These are phyloP conservation scores for Gossypium raimondii DNA, from an alignment of 345 rosid genomes.

Conservation along the genomic window DNA sequence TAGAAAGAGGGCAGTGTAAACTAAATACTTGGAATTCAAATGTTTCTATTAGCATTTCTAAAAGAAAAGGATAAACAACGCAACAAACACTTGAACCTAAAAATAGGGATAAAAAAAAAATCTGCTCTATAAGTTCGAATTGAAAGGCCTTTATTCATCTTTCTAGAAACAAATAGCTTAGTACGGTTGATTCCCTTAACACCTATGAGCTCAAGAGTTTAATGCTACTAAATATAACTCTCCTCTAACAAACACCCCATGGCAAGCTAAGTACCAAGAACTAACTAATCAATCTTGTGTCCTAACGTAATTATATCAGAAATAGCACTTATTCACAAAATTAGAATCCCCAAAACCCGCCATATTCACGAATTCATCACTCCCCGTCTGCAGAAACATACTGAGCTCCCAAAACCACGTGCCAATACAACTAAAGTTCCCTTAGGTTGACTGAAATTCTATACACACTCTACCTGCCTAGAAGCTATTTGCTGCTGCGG, in stretches of 20 bases:
- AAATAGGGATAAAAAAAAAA: not conserved
- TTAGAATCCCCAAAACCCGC: constrained; percentile 5
- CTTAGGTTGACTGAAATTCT: not conserved
- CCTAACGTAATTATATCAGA: constrained; percentile 5
- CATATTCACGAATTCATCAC: not conserved
- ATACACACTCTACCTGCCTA: constrained; percentile 53
- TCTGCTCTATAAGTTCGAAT: not conserved
- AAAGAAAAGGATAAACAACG: not conserved
- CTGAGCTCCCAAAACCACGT: constrained; percentile 16
- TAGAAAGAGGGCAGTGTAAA: not conserved
- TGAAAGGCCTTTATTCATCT: not conserved
- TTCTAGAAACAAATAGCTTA: not conserved
- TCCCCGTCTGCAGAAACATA: constrained; percentile 8
- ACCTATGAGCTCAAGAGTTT: not conserved
- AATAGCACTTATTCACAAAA: constrained; percentile 28
- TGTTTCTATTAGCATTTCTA: not conserved
- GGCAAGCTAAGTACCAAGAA: constrained; percentile 3
- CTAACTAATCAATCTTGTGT: constrained; percentile 1
- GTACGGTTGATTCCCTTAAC: not conserved
- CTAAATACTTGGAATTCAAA: not conserved
- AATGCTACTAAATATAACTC: constrained; percentile 17
- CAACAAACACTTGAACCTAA: not conserved
- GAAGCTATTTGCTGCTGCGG: constrained; percentile 40
- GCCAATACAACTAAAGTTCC: constrained; percentile 17
- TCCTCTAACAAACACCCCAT: not conserved